Percentiles rank a stretch among this genome's conserved stretches.
These are phyloP conservation scores for Flaveria robusta DNA, from an alignment of 129 eudicot species.

Conservation along the genomic window DNA sequence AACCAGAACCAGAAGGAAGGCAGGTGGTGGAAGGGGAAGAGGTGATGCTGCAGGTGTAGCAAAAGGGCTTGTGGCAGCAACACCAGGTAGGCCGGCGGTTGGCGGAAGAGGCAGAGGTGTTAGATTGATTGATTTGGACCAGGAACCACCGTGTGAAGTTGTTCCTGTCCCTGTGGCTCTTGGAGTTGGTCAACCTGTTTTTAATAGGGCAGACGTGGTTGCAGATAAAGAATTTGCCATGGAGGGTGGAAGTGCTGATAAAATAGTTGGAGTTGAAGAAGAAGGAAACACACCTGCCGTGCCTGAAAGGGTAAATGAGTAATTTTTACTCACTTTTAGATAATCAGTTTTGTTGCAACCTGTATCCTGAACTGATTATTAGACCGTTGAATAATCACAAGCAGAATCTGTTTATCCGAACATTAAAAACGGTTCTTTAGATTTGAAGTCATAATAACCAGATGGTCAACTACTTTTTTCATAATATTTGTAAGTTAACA, in stretches of 20 bases:
- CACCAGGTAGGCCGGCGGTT: slow-evolving; percentile 59
- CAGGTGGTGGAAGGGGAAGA: slow-evolving; percentile 88
- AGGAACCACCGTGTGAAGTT: slow-evolving; percentile 64
- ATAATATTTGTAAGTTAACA: not conserved
- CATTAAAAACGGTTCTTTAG: not conserved
- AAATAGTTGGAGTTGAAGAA: slow-evolving; percentile 72
- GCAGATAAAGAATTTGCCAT: slow-evolving; percentile 74
- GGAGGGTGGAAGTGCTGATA: slow-evolving; percentile 84
- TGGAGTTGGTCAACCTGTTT: slow-evolving; percentile 53
- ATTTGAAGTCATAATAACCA: not conserved
- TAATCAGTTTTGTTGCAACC: not conserved
- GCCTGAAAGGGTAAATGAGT: slow-evolving; percentile 74
- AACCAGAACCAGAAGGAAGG: slow-evolving; percentile 70
- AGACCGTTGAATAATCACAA: not conserved
- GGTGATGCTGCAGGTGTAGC: slow-evolving; percentile 79
- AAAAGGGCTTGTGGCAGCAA: slow-evolving; percentile 59
- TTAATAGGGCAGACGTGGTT: slow-evolving; percentile 51
- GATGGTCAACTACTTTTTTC: not conserved
- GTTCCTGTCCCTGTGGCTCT: slow-evolving; percentile 56
- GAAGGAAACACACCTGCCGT: slow-evolving; percentile 73
- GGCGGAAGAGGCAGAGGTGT: slow-evolving; percentile 89
- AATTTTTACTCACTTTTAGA: not conserved
- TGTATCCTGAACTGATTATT: not conserved
- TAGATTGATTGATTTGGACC: slow-evolving; percentile 86
- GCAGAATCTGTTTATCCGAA: not conserved